Base-by-base conservation (phyloP, 2,329 filamentous ascomycete species). In the Trichoderma simmonsii region DNA sequence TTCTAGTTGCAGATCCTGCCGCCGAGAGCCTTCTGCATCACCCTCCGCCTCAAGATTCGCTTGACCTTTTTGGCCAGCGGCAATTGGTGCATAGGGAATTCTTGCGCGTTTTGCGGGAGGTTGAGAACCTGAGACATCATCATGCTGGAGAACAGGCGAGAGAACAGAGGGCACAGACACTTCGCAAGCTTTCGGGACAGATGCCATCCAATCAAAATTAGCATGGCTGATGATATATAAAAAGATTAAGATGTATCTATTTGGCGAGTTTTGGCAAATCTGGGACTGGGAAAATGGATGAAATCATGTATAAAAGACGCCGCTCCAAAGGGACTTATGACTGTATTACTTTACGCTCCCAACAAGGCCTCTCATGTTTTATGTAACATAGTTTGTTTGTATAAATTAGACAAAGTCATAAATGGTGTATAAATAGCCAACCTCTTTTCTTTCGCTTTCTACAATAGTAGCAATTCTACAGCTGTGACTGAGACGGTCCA, bases 1-100 rank as follows among this genome's bases (percentile, higher is more conserved):
- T 92, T 39, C 73, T 80, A 3, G 77, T 89, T 8, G 88, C 86
- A 1, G 87, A 92, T 74, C 87, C 87, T 0, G 75, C 77, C 6
- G 86, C 88, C 15, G 81, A 83, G 74, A 68, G 75, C 1, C 72
- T 82, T 34, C 59, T 78, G 30, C 64, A 71, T 18, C 62, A 77
- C 28, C 76, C 75, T 6, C 74, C 75, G 8, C 43, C 72, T 0
- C 6, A 11, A 8, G 56, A 66, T 1, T 18, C 48, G 15, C 59
- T 76, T 11, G 67, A 66, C 15, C 26, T 73, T 1, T 63, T 79
- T 21, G 73, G 72, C 21, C 60, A 71, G 48, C 73, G 77, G 18
- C 75, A 77, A 14, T 62, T 81, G 9, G 32, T 70, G n/a, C 79
- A 77, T 34, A 76, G 80, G 32, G 80, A 82, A 73, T 81, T 80